These are phyloP conservation scores for Arthrobotrys sinensis DNA, from an alignment of 2,329 filamentous ascomycete genomes.

Conservation along the genomic window DNA sequence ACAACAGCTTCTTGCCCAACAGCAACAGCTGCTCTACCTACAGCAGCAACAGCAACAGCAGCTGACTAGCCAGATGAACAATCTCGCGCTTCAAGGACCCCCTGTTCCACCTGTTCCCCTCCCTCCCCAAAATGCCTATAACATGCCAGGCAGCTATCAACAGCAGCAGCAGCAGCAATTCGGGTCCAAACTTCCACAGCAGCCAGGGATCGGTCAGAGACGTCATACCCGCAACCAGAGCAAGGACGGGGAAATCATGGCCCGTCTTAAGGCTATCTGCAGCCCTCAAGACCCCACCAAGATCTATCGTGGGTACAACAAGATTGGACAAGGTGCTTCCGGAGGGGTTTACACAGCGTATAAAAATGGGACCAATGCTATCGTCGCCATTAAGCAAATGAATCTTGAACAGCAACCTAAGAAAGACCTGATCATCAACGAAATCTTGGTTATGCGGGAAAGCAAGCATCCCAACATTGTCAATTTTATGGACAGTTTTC, in stretches of 20 bases:
- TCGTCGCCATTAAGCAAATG: constrained; percentile 99
- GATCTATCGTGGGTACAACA: constrained; percentile 87
- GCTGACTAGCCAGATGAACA: constrained; percentile 65
- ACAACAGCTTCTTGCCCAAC: constrained; percentile 65
- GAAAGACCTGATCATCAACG: constrained; percentile 99
- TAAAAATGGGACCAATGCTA: constrained; percentile 84
- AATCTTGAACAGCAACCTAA: constrained; percentile 98
- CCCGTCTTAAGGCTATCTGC: constrained; percentile 88
- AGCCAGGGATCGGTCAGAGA: constrained; percentile 74
- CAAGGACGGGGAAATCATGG: constrained; percentile 84
- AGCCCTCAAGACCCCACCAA: constrained; percentile 89
- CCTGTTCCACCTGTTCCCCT: constrained; percentile 29
- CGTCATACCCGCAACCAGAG: constrained; percentile 84
- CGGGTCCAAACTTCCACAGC: constrained; percentile 66
- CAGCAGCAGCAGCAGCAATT: constrained; percentile 65
- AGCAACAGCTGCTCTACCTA: constrained; percentile 67
- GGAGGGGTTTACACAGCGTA: constrained; percentile 95
- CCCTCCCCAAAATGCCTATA: constrained; percentile 59
- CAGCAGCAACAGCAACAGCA: constrained; percentile 67
- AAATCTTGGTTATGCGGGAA: constrained; percentile 99
- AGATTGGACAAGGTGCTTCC: constrained; percentile 97
- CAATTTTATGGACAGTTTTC: constrained; percentile 98
- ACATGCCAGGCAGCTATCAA: constrained; percentile 66
- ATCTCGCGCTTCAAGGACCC: constrained; percentile 66
- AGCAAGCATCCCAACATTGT: constrained; percentile 99